Percentiles rank a stretch among this genome's conserved stretches.
phyloP scores from a whole-genome alignment of 495 filamentous ascomycete species.

The Penicillium roqueforti region DNA sequence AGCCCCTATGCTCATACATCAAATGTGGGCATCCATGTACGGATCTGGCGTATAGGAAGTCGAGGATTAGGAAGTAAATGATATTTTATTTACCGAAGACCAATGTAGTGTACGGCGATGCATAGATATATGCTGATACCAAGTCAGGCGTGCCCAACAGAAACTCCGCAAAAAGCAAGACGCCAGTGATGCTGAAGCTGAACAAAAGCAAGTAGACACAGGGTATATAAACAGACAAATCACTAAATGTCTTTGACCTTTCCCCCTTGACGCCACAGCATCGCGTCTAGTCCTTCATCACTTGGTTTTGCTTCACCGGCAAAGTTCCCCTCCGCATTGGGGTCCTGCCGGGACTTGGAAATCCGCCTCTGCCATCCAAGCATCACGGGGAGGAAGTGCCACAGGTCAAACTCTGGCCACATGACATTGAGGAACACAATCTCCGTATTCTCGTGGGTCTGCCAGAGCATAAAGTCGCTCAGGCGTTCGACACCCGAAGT shows the following conservation, averaged over 20 bases:
- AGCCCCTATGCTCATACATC: too few species aligned
- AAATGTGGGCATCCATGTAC: too few species aligned
- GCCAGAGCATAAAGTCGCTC: slow-evolving; percentile 98
- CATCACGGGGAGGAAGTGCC: slow-evolving; percentile 88
- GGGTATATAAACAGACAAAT: slow-evolving; percentile 3
- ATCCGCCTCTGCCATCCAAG: slow-evolving; percentile 84
- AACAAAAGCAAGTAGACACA: slow-evolving; percentile 11
- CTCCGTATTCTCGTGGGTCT: slow-evolving; percentile 86
- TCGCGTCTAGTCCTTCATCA: slow-evolving; percentile 24
- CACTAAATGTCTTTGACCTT: slow-evolving; percentile 34
- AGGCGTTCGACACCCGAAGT: slow-evolving; percentile 89
- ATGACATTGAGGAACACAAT: slow-evolving; percentile 87
- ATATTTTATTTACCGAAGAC: background rate
- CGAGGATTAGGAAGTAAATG: background rate
- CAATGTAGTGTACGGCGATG: background rate
- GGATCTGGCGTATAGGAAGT: background rate
- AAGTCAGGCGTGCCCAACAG: slow-evolving; percentile 11
- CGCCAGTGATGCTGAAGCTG: slow-evolving; percentile 9
- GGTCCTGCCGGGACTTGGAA: slow-evolving; percentile 41
- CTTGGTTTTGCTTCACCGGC: slow-evolving; percentile 34
- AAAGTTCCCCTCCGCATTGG: slow-evolving; percentile 42
- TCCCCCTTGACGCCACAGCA: slow-evolving; percentile 16
- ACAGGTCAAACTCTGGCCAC: slow-evolving; percentile 96
- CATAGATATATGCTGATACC: slow-evolving; percentile 2
- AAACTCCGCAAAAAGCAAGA: slow-evolving; percentile 21